These are phyloP conservation scores for Elsinoe batatas DNA, from an alignment of 2,329 filamentous ascomycete species.

Conservation along the genomic window DNA sequence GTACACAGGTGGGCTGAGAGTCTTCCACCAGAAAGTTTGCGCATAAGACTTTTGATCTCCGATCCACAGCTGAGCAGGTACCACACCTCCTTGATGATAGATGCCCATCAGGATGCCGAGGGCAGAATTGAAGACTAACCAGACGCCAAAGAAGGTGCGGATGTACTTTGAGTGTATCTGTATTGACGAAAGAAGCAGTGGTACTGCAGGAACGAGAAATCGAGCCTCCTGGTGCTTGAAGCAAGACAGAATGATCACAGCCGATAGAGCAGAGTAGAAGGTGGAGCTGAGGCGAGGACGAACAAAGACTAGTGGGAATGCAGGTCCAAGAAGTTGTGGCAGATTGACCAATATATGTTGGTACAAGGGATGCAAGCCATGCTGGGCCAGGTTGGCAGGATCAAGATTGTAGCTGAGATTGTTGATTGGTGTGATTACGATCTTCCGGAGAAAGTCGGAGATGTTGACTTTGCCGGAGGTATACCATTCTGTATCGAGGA, in stretches of 20 bases:
- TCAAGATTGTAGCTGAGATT: constrained; percentile 44
- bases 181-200: constrained; percentile 65
- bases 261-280: constrained; percentile 64
- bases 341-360: constrained; percentile 44
- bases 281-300: constrained; percentile 48
- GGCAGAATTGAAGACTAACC: constrained; percentile 60
- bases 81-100: constrained; percentile 71
- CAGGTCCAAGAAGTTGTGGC: constrained; percentile 44
- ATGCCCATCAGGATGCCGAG: constrained; percentile 67
- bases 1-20: constrained; percentile 73
- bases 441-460: constrained; percentile 49
- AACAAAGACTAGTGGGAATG: constrained; percentile 37
- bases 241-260: constrained; percentile 58
- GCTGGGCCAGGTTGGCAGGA: constrained; percentile 40
- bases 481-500: constrained; percentile 80
- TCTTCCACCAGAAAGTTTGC: constrained; percentile 75
- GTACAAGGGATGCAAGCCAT: constrained; percentile 45
- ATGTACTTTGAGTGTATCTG: constrained; percentile 50
- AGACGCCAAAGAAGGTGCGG: constrained; percentile 45
- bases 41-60: constrained; percentile 57
- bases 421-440: constrained; percentile 43
- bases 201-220: constrained; percentile 65
- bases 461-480: constrained; percentile 50
- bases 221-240: constrained; percentile 75
- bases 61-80: constrained; percentile 66